phyloP scores from a whole-genome alignment of 805 yeast genomes.

The Spencermartinsiella europaea region DNA sequence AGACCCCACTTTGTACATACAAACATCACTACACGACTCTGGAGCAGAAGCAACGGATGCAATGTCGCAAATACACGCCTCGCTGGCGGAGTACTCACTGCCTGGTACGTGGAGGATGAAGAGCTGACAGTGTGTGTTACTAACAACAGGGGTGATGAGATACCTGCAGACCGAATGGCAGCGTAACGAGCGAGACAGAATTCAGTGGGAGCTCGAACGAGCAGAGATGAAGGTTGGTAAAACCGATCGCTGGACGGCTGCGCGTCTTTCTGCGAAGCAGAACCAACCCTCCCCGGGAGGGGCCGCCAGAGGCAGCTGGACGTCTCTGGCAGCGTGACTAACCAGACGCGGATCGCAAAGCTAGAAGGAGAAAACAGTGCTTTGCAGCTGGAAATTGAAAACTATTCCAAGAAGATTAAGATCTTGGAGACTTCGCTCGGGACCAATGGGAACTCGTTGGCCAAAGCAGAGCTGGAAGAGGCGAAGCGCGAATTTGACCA shows the following conservation, averaged over 20 bases:
- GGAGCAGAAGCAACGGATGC: too few relatives aligned
- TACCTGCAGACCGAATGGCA: constrained; percentile 60
- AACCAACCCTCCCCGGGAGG: too few relatives aligned
- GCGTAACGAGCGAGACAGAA: constrained; percentile 53
- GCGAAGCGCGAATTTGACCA: background rate
- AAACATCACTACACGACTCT: too few relatives aligned
- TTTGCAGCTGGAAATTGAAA: constrained; percentile 26
- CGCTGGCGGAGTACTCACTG: constrained; percentile 31
- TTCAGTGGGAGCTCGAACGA: constrained; percentile 55
- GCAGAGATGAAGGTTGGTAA: constrained; percentile 50
- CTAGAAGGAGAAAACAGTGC: constrained; percentile 50
- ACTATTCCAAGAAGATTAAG: constrained; percentile 24
- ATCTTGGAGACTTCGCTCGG: constrained; percentile 27
- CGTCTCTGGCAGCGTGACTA: background rate
- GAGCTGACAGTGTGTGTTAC: background rate
- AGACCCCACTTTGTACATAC: too few relatives aligned
- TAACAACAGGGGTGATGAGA: constrained; percentile 51
- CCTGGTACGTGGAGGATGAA: constrained; percentile 25
- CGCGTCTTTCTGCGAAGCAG: too few relatives aligned
- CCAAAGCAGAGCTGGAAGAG: background rate
- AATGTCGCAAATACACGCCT: constrained; percentile 10
- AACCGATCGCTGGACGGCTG: background rate
- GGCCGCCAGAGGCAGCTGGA: too few relatives aligned
- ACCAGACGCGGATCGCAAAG: constrained; percentile 39
- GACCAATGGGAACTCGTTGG: background rate